Percentiles rank a stretch among this genome's conserved stretches.
Evolutionary conservation across 1,284 basidiomycete genomes (phyloP).

Genomic region (Sutorius eximius): DNA sequence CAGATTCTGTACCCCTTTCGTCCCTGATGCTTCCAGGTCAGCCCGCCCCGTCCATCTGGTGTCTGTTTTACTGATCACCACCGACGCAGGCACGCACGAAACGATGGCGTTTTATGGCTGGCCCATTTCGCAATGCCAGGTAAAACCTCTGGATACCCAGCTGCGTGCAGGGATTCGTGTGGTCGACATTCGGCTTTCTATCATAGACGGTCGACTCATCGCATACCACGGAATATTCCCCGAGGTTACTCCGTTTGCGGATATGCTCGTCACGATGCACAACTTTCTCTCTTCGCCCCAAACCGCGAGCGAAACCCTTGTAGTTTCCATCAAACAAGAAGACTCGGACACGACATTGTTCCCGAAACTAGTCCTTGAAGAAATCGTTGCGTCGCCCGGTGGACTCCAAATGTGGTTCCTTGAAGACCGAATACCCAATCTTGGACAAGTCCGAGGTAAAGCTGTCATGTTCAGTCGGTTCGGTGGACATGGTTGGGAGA

Average conservation of each 20-base stretch:
- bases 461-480: slow-evolving; percentile 84
- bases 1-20: slow-evolving; percentile 65
- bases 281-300: slow-evolving; percentile 61
- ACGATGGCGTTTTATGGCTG: slow-evolving; percentile 81
- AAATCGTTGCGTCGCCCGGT: slow-evolving; percentile 57
- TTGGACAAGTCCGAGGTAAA: slow-evolving; percentile 83
- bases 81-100: slow-evolving; percentile 62
- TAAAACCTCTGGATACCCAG: slow-evolving; percentile 53
- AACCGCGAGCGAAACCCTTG: slow-evolving; percentile 67
- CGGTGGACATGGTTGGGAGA: slow-evolving; percentile 59
- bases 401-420: slow-evolving; percentile 75
- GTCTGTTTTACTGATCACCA: not conserved
- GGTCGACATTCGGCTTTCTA: slow-evolving; percentile 77
- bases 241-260: slow-evolving; percentile 65
- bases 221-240: slow-evolving; percentile 82
- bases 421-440: slow-evolving; percentile 69
- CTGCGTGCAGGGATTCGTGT: slow-evolving; percentile 72
- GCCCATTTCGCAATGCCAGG: slow-evolving; percentile 77
- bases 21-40: slow-evolving; percentile 72
- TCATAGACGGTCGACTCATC: slow-evolving; percentile 60
- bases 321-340: slow-evolving; percentile 88
- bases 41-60: slow-evolving; percentile 23
- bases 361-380: slow-evolving; percentile 63
- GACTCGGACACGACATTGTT: slow-evolving; percentile 56
- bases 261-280: slow-evolving; percentile 59